Base-by-base conservation (phyloP, 768 basidiomycete genomes). In the Termitomyces titanicus region DNA sequence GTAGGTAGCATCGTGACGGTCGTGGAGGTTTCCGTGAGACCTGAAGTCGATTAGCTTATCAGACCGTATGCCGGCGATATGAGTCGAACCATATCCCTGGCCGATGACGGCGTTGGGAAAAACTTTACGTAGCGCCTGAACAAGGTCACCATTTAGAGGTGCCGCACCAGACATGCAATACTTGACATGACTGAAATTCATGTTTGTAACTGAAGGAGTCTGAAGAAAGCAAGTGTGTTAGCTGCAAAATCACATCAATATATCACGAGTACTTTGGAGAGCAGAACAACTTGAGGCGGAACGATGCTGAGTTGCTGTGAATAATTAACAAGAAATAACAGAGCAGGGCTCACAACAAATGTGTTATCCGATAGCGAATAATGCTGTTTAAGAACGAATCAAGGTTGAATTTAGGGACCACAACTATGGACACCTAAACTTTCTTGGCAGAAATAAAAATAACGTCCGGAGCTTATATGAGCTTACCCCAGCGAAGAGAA, bases 351-450 rank as follows among this genome's bases (percentile, higher is more conserved):
- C 62, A 85, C 83, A 75, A 76, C 51, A 86, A 64, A 58, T 85
- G 79, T 0, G 79, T 81, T 33, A 85, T 76, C 57, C 72, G 73
- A 68, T 86, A 77, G 12, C 73, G 75, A 43, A 72, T 67, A 42
- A 89, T 78, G 55, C 80, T 85, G 56, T 77, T 66, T 54, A 89
- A 66, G 58, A 81, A 83, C 6, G 77, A 71, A 20, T 66, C 59
- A 56, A 87, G 84, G 61, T 70, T 81, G 65, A 89, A 89, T 57
- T 82, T 87, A 7, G 85, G 80, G 4, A 86, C 66, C n/a, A 86
- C 75, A 15, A 88, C 81, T 15, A 88, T 58, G 0, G 82, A 74
- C 18, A 79, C 66, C 80, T 85, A 55, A 42, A 42, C 24, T 42
- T n/a, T 24, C 18, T 47, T 17, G 55, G 57, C 25, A 54, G 48